Percentiles rank a stretch among this genome's conserved stretches.
Evolutionary conservation across 2,329 filamentous ascomycete genomes (phyloP).

Genomic region (Claviceps monticola): DNA sequence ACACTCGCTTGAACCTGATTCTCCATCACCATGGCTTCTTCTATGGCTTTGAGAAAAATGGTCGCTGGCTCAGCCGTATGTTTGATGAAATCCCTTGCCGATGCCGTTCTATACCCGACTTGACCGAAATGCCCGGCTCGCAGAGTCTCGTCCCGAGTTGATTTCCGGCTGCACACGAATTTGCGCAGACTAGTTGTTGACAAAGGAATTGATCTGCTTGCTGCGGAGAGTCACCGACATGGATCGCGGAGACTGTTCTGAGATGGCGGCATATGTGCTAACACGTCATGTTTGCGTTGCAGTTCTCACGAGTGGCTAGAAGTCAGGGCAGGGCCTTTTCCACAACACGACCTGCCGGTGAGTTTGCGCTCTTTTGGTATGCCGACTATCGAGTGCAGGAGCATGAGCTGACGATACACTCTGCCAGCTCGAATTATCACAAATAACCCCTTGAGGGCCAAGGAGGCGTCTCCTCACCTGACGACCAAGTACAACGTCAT

Average conservation of each 20-base stretch:
- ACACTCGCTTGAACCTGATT: constrained; percentile 16
- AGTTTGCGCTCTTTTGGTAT: constrained; percentile 13
- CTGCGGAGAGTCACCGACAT: too few relatives aligned
- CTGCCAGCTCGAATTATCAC: constrained; percentile 66
- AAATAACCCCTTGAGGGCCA: constrained; percentile 75
- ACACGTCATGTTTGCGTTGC: not conserved
- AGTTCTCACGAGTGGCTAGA: constrained; percentile 52
- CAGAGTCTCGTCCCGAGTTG: not conserved
- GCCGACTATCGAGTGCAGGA: not conserved
- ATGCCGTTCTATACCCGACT: constrained; percentile 6
- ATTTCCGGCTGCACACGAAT: not conserved
- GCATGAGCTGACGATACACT: not conserved
- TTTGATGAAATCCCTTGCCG: constrained; percentile 11
- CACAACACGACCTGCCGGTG: constrained; percentile 68
- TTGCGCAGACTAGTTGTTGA: too few relatives aligned
- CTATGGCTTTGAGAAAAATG: constrained; percentile 50
- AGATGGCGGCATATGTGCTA: not conserved
- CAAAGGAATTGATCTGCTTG: too few relatives aligned
- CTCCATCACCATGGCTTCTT: constrained; percentile 40
- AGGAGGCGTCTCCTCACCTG: constrained; percentile 79
- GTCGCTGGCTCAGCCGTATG: constrained; percentile 42
- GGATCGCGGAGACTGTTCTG: too few relatives aligned
- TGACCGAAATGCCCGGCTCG: not conserved
- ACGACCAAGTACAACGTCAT: constrained; percentile 90
- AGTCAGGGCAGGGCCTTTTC: constrained; percentile 69